phyloP scores from a whole-genome alignment of 306 rosid genomes.

The Inga oerstediana region DNA sequence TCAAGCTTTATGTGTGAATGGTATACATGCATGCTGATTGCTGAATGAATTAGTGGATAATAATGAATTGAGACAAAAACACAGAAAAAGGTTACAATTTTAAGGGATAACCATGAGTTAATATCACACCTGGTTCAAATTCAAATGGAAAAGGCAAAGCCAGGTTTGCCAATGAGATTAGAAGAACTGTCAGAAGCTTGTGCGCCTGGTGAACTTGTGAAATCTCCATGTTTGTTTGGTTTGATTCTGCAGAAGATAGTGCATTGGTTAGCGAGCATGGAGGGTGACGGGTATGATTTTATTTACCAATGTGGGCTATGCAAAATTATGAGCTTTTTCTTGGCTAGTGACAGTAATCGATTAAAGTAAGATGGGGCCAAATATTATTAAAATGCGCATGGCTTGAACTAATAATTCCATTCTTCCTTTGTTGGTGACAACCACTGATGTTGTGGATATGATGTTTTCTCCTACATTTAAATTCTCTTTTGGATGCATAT shows the following conservation, averaged over 20 bases:
- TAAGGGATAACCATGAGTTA: background rate
- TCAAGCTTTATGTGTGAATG: background rate
- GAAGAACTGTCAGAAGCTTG: conserved; percentile 37
- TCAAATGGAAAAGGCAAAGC: conserved; percentile 38
- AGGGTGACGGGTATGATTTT: conserved; percentile 41
- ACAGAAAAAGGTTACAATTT: background rate
- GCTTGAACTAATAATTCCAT: conserved; percentile 45
- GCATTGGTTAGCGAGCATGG: conserved; percentile 23
- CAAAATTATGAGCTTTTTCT: conserved; percentile 31
- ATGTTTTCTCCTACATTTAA: conserved; percentile 37
- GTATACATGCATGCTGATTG: background rate
- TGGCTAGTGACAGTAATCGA: conserved; percentile 45
- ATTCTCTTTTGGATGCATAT: conserved; percentile 14
- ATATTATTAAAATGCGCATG: conserved; percentile 50
- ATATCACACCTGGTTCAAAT: conserved; percentile 57
- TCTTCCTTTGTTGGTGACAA: conserved; percentile 43
- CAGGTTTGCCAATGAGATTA: conserved; percentile 41
- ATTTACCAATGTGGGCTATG: conserved; percentile 36
- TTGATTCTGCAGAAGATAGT: conserved; percentile 25
- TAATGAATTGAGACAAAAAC: background rate
- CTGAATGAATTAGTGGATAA: background rate
- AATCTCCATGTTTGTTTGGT: conserved; percentile 43
- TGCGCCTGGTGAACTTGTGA: conserved; percentile 30
- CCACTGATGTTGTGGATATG: conserved; percentile 39
- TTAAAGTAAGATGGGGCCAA: conserved; percentile 38